Percentiles rank a stretch among this genome's conserved stretches.
Evolutionary conservation across 352 stramenopile species (phyloP).

Genomic region (Salisapilia sapeloensis): DNA sequence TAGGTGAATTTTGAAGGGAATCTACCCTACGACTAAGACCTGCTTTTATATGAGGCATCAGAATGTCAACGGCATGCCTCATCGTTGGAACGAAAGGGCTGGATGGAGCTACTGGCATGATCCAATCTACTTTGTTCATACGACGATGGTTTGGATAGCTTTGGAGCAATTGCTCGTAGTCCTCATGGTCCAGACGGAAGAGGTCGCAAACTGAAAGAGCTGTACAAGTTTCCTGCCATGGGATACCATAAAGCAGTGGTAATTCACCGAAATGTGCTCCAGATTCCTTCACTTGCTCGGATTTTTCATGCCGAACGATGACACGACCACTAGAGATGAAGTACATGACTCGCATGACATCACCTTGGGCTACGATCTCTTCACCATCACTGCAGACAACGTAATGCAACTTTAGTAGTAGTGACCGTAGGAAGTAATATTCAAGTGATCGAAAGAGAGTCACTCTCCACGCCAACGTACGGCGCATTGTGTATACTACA

Average conservation of each 20-base stretch:
- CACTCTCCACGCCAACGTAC: constrained; percentile 29
- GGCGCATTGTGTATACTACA: constrained; percentile 31
- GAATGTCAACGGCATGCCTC: constrained; percentile 1
- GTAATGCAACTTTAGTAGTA: constrained; percentile 36
- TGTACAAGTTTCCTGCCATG: constrained; percentile 42
- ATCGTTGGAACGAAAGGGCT: constrained; percentile 4
- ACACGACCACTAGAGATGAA: constrained; percentile 49
- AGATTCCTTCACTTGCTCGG: constrained; percentile 23
- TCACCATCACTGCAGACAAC: constrained; percentile 46
- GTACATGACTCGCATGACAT: constrained; percentile 69
- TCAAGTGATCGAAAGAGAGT: constrained; percentile 28
- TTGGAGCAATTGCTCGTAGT: constrained; percentile 37
- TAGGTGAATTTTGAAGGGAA: not conserved
- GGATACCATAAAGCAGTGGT: constrained; percentile 35
- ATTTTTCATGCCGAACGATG: constrained; percentile 29
- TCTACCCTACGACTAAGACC: not conserved
- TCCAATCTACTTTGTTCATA: constrained; percentile 36
- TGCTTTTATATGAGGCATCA: constrained; percentile 1
- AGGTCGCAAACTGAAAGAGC: constrained; percentile 33
- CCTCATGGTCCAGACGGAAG: constrained; percentile 41
- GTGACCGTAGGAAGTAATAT: constrained; percentile 31
- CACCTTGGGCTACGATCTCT: constrained; percentile 45
- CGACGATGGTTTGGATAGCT: constrained; percentile 51
- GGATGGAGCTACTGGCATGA: constrained; percentile 9
- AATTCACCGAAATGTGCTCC: constrained; percentile 49